Conservation (phyloP, 768 basidiomycete genomes). For the Ephemerocybe angulata region DNA sequence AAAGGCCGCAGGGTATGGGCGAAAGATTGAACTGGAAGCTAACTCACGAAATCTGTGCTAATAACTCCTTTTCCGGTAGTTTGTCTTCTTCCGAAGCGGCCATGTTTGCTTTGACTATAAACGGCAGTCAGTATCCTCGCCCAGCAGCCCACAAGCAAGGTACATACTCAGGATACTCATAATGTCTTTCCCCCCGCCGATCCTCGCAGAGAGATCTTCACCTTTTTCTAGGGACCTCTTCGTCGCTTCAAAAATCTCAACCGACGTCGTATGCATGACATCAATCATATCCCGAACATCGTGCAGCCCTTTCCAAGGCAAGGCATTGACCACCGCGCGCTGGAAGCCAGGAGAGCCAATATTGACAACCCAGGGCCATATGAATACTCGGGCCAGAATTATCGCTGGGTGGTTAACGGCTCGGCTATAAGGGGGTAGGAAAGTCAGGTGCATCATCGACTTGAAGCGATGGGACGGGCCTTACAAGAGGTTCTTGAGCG, state of each 20-base stretch:
- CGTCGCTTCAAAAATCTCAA: conserved; percentile 31
- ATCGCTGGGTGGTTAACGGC: conserved; percentile 2
- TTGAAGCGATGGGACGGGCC: conserved; percentile 3
- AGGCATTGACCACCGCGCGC: conserved; percentile 25
- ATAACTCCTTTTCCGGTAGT: conserved; percentile 33
- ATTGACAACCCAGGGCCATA: conserved; percentile 21
- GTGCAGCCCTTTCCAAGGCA: conserved; percentile 28
- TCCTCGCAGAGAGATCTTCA: conserved; percentile 24
- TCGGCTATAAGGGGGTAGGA: not conserved
- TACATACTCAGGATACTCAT: conserved; percentile 44
- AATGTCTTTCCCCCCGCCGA: conserved; percentile 44
- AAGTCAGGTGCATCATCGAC: not conserved
- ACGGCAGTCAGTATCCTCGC: not conserved
- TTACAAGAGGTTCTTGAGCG: conserved; percentile 30
- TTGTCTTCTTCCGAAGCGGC: conserved; percentile 27
- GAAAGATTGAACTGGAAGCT: too few species aligned
- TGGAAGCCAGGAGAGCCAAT: conserved; percentile 25
- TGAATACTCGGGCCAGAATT: conserved; percentile 18
- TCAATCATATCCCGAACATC: conserved; percentile 28
- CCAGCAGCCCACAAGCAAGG: not conserved
- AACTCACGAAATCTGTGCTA: conserved; percentile 34
- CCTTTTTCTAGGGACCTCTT: conserved; percentile 29
- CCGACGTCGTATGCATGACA: conserved; percentile 30
- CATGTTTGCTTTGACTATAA: conserved; percentile 39
- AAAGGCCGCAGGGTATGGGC: not conserved